Base-by-base conservation (phyloP, 1,284 basidiomycete species). In the Cryptococcus deneoformans region DNA sequence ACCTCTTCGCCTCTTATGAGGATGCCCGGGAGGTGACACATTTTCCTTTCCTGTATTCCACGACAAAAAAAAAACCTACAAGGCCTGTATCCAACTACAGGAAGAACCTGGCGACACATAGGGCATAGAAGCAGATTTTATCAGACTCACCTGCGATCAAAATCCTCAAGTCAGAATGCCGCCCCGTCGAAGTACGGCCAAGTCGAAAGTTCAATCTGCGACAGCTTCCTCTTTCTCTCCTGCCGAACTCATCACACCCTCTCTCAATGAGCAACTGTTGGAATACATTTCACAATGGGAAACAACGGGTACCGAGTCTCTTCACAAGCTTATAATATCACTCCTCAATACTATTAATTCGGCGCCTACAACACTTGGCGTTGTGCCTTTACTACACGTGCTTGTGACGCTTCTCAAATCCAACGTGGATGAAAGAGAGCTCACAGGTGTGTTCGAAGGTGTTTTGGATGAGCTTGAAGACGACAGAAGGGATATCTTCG, bases 331-430 rank as follows among this genome's bases (percentile, higher is more conserved):
- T 2, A 46, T 60, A 20, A n/a, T 39, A n/a, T 7, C 20, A 10
- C 50, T 61, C 12, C 29, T 60, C 2, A 47, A 52, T 52, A 47
- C n/a, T 14, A 50, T 52, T 24, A 40, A 34, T 9, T 12, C 44
- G 16, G 39, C 48, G 2, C 49, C 52, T 6, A 55, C 55, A 5
- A 52, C 54, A 16, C 46, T 64, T 1, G 36, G 43, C 2, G 42
- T 60, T 5, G 48, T 61, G n/a, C 62, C 60, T 0, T 52, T 64
- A 6, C 54, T 59, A 11, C 46, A 61, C 24, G 56, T 50, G 12
- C 35, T 64, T n/a, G 37, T 57, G 2, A 34, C 39, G 6, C 47
- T 64, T 11, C 36, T 64, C 29, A 50, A 46, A 7, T 61, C 62
- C 6, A 42, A 50, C 11, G 16, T 64, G 6, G 57, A 59, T 38